A percentile compares a stretch with the other conserved stretches of the same genome.
phyloP scores from a whole-genome alignment of 2,329 filamentous ascomycete genomes.

The Monosporascus sp. region DNA sequence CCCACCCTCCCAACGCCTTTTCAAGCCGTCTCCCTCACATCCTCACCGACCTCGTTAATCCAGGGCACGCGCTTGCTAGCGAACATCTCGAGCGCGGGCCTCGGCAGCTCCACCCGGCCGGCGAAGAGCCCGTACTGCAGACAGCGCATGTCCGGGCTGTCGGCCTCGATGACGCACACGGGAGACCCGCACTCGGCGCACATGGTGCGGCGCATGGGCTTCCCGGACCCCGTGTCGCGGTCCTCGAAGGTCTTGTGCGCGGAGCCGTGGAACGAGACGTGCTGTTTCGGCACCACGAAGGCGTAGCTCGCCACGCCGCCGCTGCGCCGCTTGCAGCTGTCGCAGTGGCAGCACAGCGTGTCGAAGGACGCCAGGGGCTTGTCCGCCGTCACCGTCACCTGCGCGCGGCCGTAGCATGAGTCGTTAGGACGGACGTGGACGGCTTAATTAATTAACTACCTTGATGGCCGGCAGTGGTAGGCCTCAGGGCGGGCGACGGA shows the following conservation, averaged over 20 bases:
- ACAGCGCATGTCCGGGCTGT: slow-evolving; percentile 1
- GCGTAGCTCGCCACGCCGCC: slow-evolving; percentile 7
- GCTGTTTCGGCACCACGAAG: slow-evolving; percentile 7
- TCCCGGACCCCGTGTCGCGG: slow-evolving; percentile 3
- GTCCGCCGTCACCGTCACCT: slow-evolving; percentile 7
- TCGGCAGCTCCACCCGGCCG: slow-evolving; percentile 1
- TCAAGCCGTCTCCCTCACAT: slow-evolving; percentile 3
- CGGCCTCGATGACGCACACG: slow-evolving; percentile 7
- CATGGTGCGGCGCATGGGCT: slow-evolving; percentile 9
- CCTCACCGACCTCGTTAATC: slow-evolving; percentile 6
- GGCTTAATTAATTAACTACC: not conserved
- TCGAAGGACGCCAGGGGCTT: slow-evolving; percentile 2
- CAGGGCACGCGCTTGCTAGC: slow-evolving; percentile 4
- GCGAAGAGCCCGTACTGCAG: slow-evolving; percentile 7
- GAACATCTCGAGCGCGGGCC: slow-evolving; percentile 6
- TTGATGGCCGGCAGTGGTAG: not conserved
- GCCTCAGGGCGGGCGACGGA: not conserved
- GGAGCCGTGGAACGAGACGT: slow-evolving; percentile 2
- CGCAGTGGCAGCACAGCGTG: slow-evolving; percentile 9
- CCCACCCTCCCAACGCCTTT: no score
- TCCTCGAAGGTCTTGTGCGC: slow-evolving; percentile 6
- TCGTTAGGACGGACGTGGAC: not conserved
- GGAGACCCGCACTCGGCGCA: slow-evolving; percentile 8
- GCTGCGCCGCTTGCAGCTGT: slow-evolving; percentile 6
- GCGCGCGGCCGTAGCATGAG: no score